phyloP scores from a whole-genome alignment of 305 asterid species.

The Striga hermonthica region DNA sequence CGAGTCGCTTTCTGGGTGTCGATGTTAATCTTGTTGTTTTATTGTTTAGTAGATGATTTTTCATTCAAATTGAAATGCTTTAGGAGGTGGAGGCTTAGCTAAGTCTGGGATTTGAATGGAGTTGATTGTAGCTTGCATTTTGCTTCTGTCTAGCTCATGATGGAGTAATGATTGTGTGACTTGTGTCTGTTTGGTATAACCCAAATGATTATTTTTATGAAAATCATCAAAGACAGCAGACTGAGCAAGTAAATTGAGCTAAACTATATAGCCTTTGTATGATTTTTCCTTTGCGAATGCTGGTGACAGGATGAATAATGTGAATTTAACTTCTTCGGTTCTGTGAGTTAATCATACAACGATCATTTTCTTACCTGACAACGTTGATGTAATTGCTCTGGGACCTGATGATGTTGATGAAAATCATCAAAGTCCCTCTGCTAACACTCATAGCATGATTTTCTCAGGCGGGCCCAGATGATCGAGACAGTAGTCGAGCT shows the following conservation, averaged over 20 bases:
- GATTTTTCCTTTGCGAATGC: neutral
- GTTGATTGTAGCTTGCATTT: conserved; percentile 11
- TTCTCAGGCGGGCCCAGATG: no score
- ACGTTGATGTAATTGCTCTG: no score
- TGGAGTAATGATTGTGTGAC: conserved; percentile 2
- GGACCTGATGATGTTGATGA: no score
- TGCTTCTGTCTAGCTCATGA: conserved; percentile 2
- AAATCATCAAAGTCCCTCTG: no score
- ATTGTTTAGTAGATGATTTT: neutral
- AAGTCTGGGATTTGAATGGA: no score
- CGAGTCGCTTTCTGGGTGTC: conserved; percentile 6
- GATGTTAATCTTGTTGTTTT: neutral
- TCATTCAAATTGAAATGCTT: neutral
- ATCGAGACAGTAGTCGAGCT: conserved; percentile 69
- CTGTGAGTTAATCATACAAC: no score
- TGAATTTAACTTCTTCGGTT: no score
- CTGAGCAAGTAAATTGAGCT: neutral
- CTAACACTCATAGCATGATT: no score
- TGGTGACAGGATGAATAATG: neutral
- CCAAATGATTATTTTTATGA: neutral
- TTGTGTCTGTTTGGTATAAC: neutral
- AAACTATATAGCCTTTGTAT: neutral
- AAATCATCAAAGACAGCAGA: neutral
- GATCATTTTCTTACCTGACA: neutral
- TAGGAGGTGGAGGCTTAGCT: no score